phyloP scores from a whole-genome alignment of 352 stramenopile species.

The Paralagenidium karlingii region DNA sequence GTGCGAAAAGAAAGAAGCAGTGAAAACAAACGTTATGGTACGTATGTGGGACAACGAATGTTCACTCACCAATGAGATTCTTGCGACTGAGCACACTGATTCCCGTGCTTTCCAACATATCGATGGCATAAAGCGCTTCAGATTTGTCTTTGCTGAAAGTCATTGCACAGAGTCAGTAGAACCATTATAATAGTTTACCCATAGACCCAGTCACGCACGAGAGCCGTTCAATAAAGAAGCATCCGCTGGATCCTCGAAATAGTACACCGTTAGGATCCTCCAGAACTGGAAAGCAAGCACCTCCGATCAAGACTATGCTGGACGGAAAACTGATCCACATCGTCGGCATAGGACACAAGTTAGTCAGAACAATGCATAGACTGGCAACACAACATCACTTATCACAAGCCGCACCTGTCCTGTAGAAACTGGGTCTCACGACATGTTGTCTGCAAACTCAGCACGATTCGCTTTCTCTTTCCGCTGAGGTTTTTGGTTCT shows the following conservation, averaged over 20 bases:
- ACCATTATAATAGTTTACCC: not conserved
- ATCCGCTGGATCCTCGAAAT: constrained; percentile 45
- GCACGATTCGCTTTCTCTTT: constrained; percentile 28
- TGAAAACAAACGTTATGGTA: not conserved
- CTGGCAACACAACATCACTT: not conserved
- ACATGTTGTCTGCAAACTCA: constrained; percentile 50
- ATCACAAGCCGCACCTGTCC: constrained; percentile 16
- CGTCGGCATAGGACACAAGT: no score
- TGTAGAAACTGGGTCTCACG: constrained; percentile 44
- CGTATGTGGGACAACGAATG: no score
- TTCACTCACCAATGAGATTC: constrained; percentile 44
- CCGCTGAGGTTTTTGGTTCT: constrained; percentile 10
- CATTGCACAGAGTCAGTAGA: not conserved
- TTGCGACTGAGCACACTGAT: constrained; percentile 63
- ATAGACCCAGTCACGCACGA: constrained; percentile 21
- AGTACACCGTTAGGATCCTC: constrained; percentile 27
- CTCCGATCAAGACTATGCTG: constrained; percentile 49
- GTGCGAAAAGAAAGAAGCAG: constrained; percentile 1
- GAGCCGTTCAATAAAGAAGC: constrained; percentile 68
- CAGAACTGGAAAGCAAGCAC: constrained; percentile 58
- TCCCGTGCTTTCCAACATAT: constrained; percentile 57
- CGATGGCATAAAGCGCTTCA: constrained; percentile 45
- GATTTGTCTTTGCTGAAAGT: constrained; percentile 53
- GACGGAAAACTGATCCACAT: constrained; percentile 32
- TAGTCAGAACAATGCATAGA: not conserved